These are phyloP conservation scores for Cucurbita ficifolia DNA, from an alignment of 306 rosid species.

Conservation along the genomic window DNA sequence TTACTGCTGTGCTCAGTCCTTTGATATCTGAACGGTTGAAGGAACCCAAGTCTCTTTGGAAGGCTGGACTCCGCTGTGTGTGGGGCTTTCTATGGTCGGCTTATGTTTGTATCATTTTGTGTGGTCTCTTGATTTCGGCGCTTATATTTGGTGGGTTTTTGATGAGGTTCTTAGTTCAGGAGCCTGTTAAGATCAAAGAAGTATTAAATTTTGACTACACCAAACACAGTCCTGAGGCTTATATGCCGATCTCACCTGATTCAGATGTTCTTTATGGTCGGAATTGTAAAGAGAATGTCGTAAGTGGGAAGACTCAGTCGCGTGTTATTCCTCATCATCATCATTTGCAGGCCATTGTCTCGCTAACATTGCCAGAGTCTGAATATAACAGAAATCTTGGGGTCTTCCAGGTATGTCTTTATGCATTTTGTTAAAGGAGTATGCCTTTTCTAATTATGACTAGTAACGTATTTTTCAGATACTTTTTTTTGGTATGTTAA, in stretches of 20 bases:
- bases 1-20: constrained; percentile 15
- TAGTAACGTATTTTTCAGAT: neutral
- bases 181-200: constrained; percentile 44
- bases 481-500: neutral
- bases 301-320: constrained; percentile 10
- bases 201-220: constrained; percentile 58
- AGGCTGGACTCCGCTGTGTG: constrained; percentile 32
- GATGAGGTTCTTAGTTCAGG: constrained; percentile 35
- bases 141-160: constrained; percentile 34
- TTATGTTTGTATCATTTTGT: constrained; percentile 39
- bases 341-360: constrained; percentile 30
- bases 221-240: constrained; percentile 52
- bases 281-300: constrained; percentile 16
- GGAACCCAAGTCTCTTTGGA: constrained; percentile 35
- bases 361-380: constrained; percentile 51
- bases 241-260: constrained; percentile 37
- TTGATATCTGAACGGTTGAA: constrained; percentile 18
- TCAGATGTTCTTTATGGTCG: constrained; percentile 18
- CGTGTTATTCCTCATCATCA: constrained; percentile 38
- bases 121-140: constrained; percentile 34
- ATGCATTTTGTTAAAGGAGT: neutral
- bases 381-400: constrained; percentile 75
- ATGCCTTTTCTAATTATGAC: neutral
- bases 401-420: constrained; percentile 54
- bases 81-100: constrained; percentile 56